Conservation (phyloP, 192 early-diverging fungal species). For the Entophlyctis luteolus region DNA sequence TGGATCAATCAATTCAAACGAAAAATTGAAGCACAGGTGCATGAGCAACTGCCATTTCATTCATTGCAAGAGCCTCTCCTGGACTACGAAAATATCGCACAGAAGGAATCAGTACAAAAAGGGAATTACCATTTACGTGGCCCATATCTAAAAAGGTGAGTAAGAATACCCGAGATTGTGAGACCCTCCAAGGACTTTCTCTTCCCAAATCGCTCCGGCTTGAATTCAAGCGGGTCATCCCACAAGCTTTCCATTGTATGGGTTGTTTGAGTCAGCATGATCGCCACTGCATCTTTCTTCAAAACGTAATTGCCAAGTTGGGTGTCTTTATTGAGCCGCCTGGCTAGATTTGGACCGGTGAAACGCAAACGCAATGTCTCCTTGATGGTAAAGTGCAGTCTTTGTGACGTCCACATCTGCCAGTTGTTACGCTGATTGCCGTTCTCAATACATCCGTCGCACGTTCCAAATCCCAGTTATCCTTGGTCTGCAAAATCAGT, state of each 20-base stretch:
- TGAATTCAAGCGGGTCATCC: background rate
- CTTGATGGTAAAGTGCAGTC: background rate
- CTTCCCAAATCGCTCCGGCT: background rate
- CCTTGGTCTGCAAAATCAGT: background rate
- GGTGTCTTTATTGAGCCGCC: background rate
- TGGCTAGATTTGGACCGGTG: background rate
- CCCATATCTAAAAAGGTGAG: background rate
- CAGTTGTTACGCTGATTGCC: background rate
- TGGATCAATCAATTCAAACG: background rate
- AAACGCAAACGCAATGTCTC: background rate
- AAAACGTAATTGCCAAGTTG: background rate
- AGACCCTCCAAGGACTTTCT: background rate
- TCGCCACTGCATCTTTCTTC: background rate
- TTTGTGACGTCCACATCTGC: background rate
- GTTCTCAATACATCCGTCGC: background rate
- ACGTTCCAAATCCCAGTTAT: background rate
- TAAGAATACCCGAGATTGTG: background rate
- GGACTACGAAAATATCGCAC: background rate
- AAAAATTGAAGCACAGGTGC: background rate
- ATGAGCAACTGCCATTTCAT: background rate
- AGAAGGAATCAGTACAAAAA: background rate
- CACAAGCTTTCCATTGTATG: background rate
- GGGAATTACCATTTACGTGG: background rate
- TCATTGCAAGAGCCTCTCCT: conserved; percentile 1
- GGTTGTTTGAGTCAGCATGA: background rate